Evolutionary conservation across 768 basidiomycete species (phyloP).

Genomic region (Podaxis pistillaris): DNA sequence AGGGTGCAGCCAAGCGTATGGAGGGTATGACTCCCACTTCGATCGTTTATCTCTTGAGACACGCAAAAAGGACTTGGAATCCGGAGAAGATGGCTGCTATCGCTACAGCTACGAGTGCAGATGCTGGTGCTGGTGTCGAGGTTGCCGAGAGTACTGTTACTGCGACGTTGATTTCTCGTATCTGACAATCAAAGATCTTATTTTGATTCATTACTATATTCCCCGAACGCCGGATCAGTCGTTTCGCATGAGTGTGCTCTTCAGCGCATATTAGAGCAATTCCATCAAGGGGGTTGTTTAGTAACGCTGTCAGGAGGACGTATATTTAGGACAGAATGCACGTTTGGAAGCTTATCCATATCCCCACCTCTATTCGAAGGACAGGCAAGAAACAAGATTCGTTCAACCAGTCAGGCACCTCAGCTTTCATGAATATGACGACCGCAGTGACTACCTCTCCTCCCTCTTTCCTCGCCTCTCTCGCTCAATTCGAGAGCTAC

Average conservation of each 20-base stretch:
- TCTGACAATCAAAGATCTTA: not conserved
- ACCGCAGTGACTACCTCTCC: not conserved
- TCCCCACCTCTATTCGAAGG: too few species aligned
- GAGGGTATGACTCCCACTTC: constrained; percentile 89
- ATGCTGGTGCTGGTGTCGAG: not conserved
- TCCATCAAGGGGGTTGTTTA: too few species aligned
- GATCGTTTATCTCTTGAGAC: constrained; percentile 63
- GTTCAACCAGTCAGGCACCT: too few species aligned
- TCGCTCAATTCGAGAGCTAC: constrained; percentile 30
- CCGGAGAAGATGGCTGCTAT: constrained; percentile 2
- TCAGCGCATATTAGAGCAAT: too few species aligned
- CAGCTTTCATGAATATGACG: too few species aligned
- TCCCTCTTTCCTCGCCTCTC: constrained; percentile 31
- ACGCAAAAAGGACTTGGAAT: constrained; percentile 49
- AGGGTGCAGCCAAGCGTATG: constrained; percentile 93
- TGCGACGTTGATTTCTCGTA: not conserved
- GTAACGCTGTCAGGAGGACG: too few species aligned
- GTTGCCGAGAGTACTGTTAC: not conserved
- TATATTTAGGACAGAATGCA: not conserved
- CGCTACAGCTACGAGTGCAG: not conserved
- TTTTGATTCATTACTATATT: too few species aligned
- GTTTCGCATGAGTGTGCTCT: too few species aligned
- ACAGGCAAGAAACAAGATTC: too few species aligned
- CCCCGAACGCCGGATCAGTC: too few species aligned
- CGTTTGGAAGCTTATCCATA: not conserved